phyloP scores from a whole-genome alignment of 805 yeast genomes.

The Ogataea pignaliae region DNA sequence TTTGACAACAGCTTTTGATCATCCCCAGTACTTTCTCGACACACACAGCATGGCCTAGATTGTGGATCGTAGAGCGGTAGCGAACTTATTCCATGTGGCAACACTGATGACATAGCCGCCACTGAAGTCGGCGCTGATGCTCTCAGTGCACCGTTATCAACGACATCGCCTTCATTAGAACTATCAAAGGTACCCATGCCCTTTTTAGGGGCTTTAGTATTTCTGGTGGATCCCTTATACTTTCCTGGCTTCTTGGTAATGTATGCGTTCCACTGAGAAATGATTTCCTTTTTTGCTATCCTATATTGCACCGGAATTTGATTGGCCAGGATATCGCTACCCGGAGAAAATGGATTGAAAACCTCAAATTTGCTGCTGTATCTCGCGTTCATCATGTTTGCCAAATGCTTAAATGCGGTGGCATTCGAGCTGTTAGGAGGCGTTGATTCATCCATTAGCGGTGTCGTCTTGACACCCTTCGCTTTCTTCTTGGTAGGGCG shows the following conservation, averaged over 20 bases:
- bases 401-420: not conserved
- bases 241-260: slow-evolving; percentile 7
- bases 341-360: slow-evolving; percentile 16
- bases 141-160: not conserved
- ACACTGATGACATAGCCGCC: slow-evolving; percentile 1
- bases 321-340: slow-evolving; percentile 6
- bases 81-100: too few relatives aligned
- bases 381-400: slow-evolving; percentile 13
- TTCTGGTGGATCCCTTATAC: too few relatives aligned
- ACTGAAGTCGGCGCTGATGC: not conserved
- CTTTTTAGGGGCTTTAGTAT: too few relatives aligned
- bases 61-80: slow-evolving; percentile 21
- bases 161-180: too few relatives aligned
- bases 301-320: slow-evolving; percentile 17
- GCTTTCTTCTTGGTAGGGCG: not conserved
- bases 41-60: slow-evolving; percentile 51
- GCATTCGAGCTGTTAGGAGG: not conserved
- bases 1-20: slow-evolving; percentile 14
- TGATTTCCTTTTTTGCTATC: slow-evolving; percentile 18
- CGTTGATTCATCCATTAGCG: not conserved
- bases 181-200: too few relatives aligned
- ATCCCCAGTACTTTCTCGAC: slow-evolving; percentile 33
- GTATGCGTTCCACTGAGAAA: slow-evolving; percentile 17
- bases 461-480: not conserved
- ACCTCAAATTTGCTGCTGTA: slow-evolving; percentile 24